Conservation (phyloP, 345 rosid species). For the Salix suchowensis region DNA sequence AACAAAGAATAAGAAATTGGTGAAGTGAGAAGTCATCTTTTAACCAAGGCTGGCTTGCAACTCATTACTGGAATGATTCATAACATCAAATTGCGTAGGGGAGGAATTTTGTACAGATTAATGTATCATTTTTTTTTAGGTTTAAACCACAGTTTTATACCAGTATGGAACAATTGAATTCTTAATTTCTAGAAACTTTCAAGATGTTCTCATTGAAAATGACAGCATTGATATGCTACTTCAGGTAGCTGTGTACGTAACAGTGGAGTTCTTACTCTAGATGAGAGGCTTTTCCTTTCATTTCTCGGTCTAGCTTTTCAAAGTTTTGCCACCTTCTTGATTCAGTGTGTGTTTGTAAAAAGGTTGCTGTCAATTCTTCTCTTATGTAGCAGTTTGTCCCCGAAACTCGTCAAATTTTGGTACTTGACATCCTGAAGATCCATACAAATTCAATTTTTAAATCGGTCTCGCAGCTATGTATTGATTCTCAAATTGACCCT, state of each 20-base stretch:
- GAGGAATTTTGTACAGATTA: constrained; percentile 18
- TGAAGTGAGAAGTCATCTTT: not conserved
- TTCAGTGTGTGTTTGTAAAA: not conserved
- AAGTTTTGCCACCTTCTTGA: not conserved
- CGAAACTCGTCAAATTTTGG: not conserved
- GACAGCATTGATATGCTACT: not conserved
- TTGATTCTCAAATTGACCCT: too few species aligned
- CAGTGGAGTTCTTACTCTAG: too few species aligned
- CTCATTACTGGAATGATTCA: not conserved
- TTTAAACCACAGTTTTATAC: constrained; percentile 19
- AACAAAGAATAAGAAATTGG: not conserved
- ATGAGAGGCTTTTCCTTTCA: too few species aligned
- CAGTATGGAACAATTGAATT: not conserved
- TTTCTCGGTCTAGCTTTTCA: not conserved
- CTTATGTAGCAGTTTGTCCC: not conserved
- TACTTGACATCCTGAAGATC: not conserved
- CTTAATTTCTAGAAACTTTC: not conserved
- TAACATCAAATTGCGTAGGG: constrained; percentile 4
- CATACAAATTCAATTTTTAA: too few species aligned
- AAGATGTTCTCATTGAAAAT: not conserved
- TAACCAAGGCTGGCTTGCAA: not conserved
- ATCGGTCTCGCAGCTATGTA: too few species aligned
- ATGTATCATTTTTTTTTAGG: constrained; percentile 1
- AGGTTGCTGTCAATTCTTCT: not conserved
- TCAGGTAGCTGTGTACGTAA: too few species aligned